phyloP scores from a whole-genome alignment of 495 filamentous ascomycete species.

The Evernia prunastri region DNA sequence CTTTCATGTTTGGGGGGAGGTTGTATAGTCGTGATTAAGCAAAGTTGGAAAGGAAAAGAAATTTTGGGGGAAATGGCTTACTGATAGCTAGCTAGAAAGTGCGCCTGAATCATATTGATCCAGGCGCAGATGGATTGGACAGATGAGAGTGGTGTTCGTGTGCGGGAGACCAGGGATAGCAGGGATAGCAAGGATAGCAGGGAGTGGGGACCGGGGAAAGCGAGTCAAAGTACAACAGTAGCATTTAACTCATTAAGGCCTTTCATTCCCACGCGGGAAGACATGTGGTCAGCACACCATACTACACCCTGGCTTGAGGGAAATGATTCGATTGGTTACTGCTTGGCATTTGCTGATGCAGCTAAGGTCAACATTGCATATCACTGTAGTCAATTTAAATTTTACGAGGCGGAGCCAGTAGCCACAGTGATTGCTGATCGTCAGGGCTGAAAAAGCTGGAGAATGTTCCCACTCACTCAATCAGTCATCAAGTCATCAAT shows the following conservation, averaged over 20 bases:
- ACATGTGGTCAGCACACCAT: slow-evolving; percentile 2
- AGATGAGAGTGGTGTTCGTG: too few species aligned
- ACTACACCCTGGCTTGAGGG: background rate
- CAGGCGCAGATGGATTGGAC: too few species aligned
- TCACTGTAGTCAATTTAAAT: background rate
- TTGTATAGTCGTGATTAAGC: background rate
- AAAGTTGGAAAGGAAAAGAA: background rate
- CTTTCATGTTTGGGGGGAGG: background rate
- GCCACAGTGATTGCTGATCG: background rate
- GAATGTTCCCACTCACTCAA: too few species aligned
- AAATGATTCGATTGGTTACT: background rate
- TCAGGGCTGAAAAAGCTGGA: slow-evolving; percentile 1
- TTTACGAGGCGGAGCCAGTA: background rate
- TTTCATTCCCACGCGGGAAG: background rate
- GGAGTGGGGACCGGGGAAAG: background rate
- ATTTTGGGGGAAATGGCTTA: background rate
- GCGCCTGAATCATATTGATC: background rate
- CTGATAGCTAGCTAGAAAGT: background rate
- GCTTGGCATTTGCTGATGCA: background rate
- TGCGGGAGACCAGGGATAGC: too few species aligned
- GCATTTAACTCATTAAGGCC: background rate
- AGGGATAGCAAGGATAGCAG: too few species aligned
- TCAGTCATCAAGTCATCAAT: too few species aligned
- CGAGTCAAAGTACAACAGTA: background rate
- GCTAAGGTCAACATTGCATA: slow-evolving; percentile 1